These are phyloP conservation scores for Carallia brachiata DNA, from an alignment of 345 rosid genomes.

Conservation along the genomic window DNA sequence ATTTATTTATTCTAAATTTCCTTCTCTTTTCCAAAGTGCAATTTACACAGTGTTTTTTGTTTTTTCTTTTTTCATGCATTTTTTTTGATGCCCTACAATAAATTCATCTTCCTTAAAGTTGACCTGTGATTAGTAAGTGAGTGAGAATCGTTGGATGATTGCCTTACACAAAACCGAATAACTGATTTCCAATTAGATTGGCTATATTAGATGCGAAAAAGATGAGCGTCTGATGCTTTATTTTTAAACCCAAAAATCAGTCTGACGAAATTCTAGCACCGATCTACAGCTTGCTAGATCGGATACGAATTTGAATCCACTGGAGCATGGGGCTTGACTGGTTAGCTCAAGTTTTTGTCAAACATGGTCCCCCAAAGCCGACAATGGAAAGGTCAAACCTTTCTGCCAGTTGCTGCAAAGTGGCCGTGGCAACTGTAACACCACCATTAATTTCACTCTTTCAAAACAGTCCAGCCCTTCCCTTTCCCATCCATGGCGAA, in stretches of 20 bases:
- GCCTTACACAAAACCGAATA: too few relatives aligned
- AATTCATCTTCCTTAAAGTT: too few relatives aligned
- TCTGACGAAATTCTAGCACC: too few relatives aligned
- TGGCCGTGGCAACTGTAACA: neutral
- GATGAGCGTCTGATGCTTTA: too few relatives aligned
- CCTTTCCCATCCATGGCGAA: neutral
- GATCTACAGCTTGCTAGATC: too few relatives aligned
- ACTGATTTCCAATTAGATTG: too few relatives aligned
- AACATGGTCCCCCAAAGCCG: conserved; percentile 11
- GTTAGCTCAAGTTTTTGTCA: neutral
- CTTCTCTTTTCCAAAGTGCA: neutral
- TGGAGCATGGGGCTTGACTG: neutral
- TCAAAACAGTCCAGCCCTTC: neutral
- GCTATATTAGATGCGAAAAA: too few relatives aligned
- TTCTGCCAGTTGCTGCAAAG: conserved; percentile 1
- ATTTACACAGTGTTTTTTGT: neutral
- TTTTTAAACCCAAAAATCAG: too few relatives aligned
- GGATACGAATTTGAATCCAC: neutral
- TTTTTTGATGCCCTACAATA: too few relatives aligned
- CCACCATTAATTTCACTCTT: neutral
- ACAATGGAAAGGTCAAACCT: conserved; percentile 8
- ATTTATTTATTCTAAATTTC: neutral
- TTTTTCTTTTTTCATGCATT: neutral
- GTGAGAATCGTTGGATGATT: too few relatives aligned
- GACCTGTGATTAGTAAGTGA: too few relatives aligned